Evolutionary conservation across 371 early-diverging fungal genomes (phyloP).

Genomic region (Smittium culicis): DNA sequence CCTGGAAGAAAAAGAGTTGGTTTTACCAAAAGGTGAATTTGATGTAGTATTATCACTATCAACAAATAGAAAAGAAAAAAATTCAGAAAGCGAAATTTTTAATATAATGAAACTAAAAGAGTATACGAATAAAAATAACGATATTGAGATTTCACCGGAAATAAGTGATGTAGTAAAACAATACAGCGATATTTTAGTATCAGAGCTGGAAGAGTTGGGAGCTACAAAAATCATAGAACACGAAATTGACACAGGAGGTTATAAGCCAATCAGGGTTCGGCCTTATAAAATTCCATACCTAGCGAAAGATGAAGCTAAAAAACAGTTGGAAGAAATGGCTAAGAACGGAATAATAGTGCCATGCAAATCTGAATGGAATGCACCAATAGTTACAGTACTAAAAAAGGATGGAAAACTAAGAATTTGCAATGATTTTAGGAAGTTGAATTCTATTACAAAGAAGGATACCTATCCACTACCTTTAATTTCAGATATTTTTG

Average conservation of each 20-base stretch:
- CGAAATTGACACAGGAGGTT: conserved; percentile 11
- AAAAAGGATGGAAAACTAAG: conserved; percentile 16
- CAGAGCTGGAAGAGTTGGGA: conserved; percentile 6
- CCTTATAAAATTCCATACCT: conserved; percentile 14
- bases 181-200: conserved; percentile 6
- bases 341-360: conserved; percentile 4
- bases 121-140: not conserved
- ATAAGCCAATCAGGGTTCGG: conserved; percentile 9
- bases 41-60: not conserved
- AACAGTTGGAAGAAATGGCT: conserved; percentile 16
- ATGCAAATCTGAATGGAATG: conserved; percentile 12
- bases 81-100: not conserved
- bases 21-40: not conserved
- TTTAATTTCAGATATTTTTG: conserved; percentile 10
- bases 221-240: conserved; percentile 1
- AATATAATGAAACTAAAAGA: conserved; percentile 1
- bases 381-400: conserved; percentile 12
- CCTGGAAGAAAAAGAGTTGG: conserved; percentile 2
- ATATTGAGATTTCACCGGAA: not conserved
- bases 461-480: conserved; percentile 14
- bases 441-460: conserved; percentile 13
- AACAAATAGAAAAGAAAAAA: not conserved
- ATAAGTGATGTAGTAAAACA: not conserved
- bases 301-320: conserved; percentile 12
- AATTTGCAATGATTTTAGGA: conserved; percentile 18